Evolutionary conservation across 2,329 filamentous ascomycete genomes (phyloP).

Genomic region (Parastagonospora nodorum): DNA sequence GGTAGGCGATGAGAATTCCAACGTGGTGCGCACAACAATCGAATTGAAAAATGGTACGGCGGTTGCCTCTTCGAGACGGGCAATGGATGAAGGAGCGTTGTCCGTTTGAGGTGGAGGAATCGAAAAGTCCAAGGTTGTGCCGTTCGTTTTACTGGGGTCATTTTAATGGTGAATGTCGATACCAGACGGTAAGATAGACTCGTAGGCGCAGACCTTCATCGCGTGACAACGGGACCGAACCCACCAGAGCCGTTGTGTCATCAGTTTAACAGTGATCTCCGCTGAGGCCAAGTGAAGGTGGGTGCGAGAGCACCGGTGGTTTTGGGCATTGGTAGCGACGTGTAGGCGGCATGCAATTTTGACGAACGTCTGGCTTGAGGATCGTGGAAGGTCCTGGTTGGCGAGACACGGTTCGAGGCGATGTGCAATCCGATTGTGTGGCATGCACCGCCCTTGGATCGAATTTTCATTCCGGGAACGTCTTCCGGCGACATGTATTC

Average conservation of each 20-base stretch:
- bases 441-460: conserved; percentile 13
- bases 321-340: neutral
- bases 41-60: neutral
- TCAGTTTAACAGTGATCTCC: neutral
- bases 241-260: neutral
- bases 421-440: conserved; percentile 11
- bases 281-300: neutral
- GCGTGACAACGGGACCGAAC: neutral
- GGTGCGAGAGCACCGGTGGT: neutral
- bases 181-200: neutral
- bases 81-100: neutral
- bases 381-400: conserved; percentile 8
- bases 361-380: conserved; percentile 2
- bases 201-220: neutral
- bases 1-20: neutral
- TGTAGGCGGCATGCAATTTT: conserved; percentile 20
- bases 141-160: neutral
- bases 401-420: conserved; percentile 15
- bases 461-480: neutral
- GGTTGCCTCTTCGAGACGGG: neutral
- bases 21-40: neutral
- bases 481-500: neutral
- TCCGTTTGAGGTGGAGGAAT: neutral
- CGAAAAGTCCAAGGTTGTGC: neutral
- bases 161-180: neutral